Conservation (phyloP, 768 basidiomycete genomes). For the Agaricus blazei region DNA sequence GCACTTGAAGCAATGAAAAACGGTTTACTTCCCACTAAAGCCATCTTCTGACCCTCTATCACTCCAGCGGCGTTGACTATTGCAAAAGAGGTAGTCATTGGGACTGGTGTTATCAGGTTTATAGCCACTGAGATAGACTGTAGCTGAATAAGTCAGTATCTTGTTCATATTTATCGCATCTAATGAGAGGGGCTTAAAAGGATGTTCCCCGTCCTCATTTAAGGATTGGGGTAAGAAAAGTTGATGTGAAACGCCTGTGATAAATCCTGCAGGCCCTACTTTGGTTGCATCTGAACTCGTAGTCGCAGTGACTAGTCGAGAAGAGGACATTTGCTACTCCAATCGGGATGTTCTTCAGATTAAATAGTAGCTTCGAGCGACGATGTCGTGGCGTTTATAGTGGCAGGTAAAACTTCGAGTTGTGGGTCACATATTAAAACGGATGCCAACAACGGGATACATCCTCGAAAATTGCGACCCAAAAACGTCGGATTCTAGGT, state of each 20-base stretch:
- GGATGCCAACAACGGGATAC: neutral
- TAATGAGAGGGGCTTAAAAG: neutral
- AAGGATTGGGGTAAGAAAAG: neutral
- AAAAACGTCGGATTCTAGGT: no score
- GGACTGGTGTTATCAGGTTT: neutral
- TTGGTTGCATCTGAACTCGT: no score
- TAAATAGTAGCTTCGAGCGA: neutral
- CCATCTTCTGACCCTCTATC: neutral
- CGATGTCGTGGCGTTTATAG: neutral
- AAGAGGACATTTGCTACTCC: neutral
- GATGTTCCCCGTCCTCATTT: neutral
- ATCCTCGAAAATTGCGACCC: no score
- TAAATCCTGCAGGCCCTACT: neutral
- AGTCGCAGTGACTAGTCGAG: no score
- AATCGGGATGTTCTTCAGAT: neutral
- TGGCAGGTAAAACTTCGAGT: neutral
- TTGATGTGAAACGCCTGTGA: neutral
- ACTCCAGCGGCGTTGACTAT: neutral
- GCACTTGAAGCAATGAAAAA: neutral
- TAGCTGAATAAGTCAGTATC: neutral
- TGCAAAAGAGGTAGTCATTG: neutral
- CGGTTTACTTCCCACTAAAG: neutral
- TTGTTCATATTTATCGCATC: constrained; percentile 2
- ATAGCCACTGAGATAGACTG: neutral
- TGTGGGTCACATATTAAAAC: neutral